Evolutionary conservation across 176 grass and related monocot species (phyloP).

Genomic region (Bonia amplexicaulis): DNA sequence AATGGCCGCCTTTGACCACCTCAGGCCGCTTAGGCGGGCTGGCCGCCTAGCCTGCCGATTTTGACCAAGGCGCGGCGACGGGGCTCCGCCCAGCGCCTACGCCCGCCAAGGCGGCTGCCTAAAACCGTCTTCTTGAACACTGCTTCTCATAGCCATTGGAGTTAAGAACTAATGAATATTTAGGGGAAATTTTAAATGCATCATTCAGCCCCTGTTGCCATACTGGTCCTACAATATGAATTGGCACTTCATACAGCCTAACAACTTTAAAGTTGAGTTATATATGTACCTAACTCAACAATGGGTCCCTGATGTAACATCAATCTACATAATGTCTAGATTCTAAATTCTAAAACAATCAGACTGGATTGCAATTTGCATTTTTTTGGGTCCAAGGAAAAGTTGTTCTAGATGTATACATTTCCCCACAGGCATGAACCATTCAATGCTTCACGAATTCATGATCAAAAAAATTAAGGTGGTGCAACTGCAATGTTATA

Average conservation of each 20-base stretch:
- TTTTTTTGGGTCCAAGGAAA: not conserved
- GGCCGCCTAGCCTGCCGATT: too few species aligned
- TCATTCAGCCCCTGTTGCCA: too few species aligned
- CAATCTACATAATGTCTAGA: constrained; percentile 22
- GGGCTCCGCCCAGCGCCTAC: too few species aligned
- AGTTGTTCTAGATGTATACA: not conserved
- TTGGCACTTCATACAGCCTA: constrained; percentile 16
- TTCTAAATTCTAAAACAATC: constrained; percentile 29
- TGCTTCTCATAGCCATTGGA: too few species aligned
- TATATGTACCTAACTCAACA: constrained; percentile 26
- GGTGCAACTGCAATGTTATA: constrained; percentile 6
- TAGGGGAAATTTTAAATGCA: too few species aligned
- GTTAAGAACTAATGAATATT: too few species aligned
- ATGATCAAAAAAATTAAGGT: not conserved
- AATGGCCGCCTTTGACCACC: too few species aligned
- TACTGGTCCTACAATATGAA: not conserved
- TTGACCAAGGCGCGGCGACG: too few species aligned
- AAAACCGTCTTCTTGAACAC: too few species aligned
- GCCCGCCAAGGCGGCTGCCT: too few species aligned
- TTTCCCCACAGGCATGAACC: not conserved
- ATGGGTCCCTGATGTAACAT: constrained; percentile 17
- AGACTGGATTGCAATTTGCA: not conserved
- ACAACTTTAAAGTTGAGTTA: not conserved
- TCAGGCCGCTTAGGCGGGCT: too few species aligned
- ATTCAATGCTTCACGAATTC: not conserved